Evolutionary conservation across 2,329 filamentous ascomycete genomes (phyloP), one percentile per base, ranked within the genome.

Genomic region (Rhynchosporium agropyri): DNA sequence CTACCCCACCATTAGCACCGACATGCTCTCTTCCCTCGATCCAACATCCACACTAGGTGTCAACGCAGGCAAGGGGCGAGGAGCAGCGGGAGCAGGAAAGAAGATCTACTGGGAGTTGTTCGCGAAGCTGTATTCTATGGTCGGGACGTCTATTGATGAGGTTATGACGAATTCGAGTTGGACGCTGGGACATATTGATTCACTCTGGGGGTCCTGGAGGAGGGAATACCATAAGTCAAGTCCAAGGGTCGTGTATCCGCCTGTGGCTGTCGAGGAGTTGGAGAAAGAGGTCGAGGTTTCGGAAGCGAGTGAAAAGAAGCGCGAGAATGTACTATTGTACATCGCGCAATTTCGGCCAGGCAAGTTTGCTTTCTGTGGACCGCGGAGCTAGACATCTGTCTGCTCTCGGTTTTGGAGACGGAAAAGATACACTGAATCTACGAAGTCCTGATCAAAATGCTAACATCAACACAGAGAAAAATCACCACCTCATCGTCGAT

Each of bases 91-190:
- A 10, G 74, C 77, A 5, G 80, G 80, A 56, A 99, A 99, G 79
- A 87, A 84, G 70, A 75, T 82, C 15, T 99, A 99, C 79, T 99
- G 95, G 95, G 80, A 87, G 67, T 73, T 89, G 0, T 99, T 99
- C 73, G 93, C 95, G 0, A 79, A 80, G 50, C 76, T 96, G 2
- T 99, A 99, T 78, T 88, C 89, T 51, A 87, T 84, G 78, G 89
- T 96, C 50, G 95, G 95, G 28, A 85, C 89, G 28, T 88, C 89
- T 15, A 85, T 97, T 50, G 93, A 99, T 73, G 85, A 97, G 0
- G 94, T 98, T 69, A 97, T 98, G 91, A 97, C 95, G 63, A 99
- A 99, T 77, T 97, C 92, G 4, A 91, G 85, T 63, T 99, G 95
- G 95, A 99, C 95, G 0, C 89, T 95, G 68, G 83, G 79, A 1